Conservation (phyloP, 2,329 filamentous ascomycete species). For the Paecilomyces niveus region DNA sequence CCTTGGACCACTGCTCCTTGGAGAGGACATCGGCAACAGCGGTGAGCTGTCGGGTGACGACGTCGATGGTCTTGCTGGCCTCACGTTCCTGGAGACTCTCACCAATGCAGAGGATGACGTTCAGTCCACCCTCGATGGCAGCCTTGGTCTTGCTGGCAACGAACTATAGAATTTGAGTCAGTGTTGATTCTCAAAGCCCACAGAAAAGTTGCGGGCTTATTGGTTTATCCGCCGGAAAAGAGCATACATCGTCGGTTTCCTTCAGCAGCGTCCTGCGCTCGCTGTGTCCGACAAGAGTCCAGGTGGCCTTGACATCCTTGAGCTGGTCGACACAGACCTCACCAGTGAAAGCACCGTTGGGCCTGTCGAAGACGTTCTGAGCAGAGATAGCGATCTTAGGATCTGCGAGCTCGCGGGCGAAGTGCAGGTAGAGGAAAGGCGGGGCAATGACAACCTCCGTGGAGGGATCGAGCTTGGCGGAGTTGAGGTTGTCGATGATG, state of each 20-base stretch:
- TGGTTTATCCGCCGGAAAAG: background rate
- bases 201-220: background rate
- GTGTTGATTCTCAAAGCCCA: background rate
- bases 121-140: slow-evolving; percentile 76
- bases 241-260: slow-evolving; percentile 64
- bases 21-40: slow-evolving; percentile 62
- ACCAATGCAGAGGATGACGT: slow-evolving; percentile 95
- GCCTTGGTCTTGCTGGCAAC: slow-evolving; percentile 92
- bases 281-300: slow-evolving; percentile 89
- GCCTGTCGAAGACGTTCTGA: slow-evolving; percentile 97
- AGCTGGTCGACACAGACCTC: slow-evolving; percentile 92
- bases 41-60: slow-evolving; percentile 67
- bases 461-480: slow-evolving; percentile 56
- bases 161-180: slow-evolving; percentile 40
- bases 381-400: slow-evolving; percentile 76
- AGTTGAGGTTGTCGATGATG: slow-evolving; percentile 85
- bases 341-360: slow-evolving; percentile 92
- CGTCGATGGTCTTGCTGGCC: slow-evolving; percentile 70
- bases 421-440: slow-evolving; percentile 81
- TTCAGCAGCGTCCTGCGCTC: slow-evolving; percentile 86
- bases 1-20: slow-evolving; percentile 80
- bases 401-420: slow-evolving; percentile 72
- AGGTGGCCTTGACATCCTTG: slow-evolving; percentile 78
- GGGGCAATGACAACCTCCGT: slow-evolving; percentile 92
- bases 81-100: slow-evolving; percentile 93